phyloP scores from a whole-genome alignment of 1,284 basidiomycete species.

The Leccinum angustisporum region DNA sequence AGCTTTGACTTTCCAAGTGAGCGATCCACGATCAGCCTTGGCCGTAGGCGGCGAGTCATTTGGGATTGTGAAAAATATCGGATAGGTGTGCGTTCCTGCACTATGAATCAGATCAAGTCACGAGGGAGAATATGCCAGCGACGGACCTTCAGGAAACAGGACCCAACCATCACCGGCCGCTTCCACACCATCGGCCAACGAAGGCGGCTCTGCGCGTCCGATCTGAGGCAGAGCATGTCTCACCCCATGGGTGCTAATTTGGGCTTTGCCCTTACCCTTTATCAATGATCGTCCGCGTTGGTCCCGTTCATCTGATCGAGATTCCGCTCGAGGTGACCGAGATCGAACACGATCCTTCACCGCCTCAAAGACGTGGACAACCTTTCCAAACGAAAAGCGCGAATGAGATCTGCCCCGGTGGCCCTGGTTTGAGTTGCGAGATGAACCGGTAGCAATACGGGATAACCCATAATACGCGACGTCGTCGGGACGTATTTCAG shows the following conservation, averaged over 20 bases:
- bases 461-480: slow-evolving; percentile 20
- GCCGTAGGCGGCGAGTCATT: slow-evolving; percentile 80
- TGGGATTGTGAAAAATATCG: slow-evolving; percentile 89
- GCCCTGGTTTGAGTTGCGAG: slow-evolving; percentile 13
- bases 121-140: slow-evolving; percentile 19
- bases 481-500: not conserved
- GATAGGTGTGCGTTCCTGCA: slow-evolving; percentile 90
- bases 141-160: slow-evolving; percentile 83
- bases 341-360: slow-evolving; percentile 44
- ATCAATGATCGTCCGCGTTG: slow-evolving; percentile 25
- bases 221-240: slow-evolving; percentile 1
- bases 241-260: not conserved
- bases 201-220: slow-evolving; percentile 1
- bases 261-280: slow-evolving; percentile 22
- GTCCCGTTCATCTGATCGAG: slow-evolving; percentile 19
- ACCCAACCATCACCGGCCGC: slow-evolving; percentile 72
- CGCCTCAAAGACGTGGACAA: slow-evolving; percentile 39
- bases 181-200: slow-evolving; percentile 38
- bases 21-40: slow-evolving; percentile 76
- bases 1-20: slow-evolving; percentile 82
- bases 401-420: slow-evolving; percentile 37
- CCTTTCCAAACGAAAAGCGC: slow-evolving; percentile 39
- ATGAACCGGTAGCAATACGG: slow-evolving; percentile 18
- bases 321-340: slow-evolving; percentile 34
- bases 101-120: slow-evolving; percentile 2